Conservation (phyloP, 768 basidiomycete genomes). For the Agaricus bisporus region DNA sequence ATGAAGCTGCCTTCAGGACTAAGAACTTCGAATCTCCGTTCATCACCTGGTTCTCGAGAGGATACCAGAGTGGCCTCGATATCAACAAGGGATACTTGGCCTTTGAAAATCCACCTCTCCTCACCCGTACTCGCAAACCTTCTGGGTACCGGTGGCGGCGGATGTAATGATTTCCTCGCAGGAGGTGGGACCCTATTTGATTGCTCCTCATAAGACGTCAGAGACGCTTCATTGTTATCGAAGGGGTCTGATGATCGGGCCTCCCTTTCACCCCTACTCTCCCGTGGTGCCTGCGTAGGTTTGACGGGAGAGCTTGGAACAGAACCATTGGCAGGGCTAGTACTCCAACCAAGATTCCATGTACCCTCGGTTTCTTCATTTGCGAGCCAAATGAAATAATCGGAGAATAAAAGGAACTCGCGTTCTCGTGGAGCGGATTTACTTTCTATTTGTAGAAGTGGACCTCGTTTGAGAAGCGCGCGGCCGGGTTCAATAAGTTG, state of each 20-base stretch:
- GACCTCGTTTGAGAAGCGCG: constrained; percentile 64
- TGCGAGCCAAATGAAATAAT: constrained; percentile 75
- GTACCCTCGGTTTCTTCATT: constrained; percentile 29
- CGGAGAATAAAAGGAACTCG: constrained; percentile 79
- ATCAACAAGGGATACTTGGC: constrained; percentile 64
- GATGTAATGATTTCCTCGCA: constrained; percentile 12
- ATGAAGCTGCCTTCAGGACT: constrained; percentile 77
- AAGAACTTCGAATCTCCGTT: constrained; percentile 61
- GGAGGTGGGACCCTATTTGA: constrained; percentile 16
- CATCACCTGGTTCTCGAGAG: constrained; percentile 31
- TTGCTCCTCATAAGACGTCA: constrained; percentile 11
- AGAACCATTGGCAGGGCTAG: constrained; percentile 20
- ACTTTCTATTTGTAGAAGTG: constrained; percentile 50
- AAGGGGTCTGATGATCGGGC: not conserved
- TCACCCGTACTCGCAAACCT: constrained; percentile 33
- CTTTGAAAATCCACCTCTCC: constrained; percentile 71
- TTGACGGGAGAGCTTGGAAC: constrained; percentile 13
- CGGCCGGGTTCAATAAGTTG: constrained; percentile 79
- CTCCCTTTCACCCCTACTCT: constrained; percentile 62
- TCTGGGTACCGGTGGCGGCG: constrained; percentile 24
- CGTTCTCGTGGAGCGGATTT: constrained; percentile 47
- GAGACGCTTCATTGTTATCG: not conserved
- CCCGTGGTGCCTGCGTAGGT: constrained; percentile 31
- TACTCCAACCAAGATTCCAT: constrained; percentile 28
- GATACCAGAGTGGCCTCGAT: constrained; percentile 63